A percentile compares a stretch with the other conserved stretches of the same genome.
These are phyloP conservation scores for Aspergillus ochraceus DNA, from an alignment of 2,329 filamentous ascomycete genomes.

Conservation along the genomic window DNA sequence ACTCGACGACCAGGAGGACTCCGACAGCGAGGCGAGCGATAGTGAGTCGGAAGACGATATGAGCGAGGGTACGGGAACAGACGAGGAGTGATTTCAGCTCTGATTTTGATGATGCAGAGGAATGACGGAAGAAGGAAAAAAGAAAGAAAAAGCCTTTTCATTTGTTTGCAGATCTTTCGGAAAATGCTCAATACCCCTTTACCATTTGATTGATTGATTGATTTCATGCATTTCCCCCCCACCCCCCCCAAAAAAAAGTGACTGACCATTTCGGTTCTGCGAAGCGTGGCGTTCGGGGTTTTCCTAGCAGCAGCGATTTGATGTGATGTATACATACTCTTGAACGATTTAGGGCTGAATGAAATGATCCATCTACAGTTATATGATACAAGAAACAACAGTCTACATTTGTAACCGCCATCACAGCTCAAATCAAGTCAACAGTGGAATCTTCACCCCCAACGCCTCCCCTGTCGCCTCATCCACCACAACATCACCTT, in stretches of 20 bases:
- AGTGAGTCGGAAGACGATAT: constrained; percentile 33
- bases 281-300: not conserved
- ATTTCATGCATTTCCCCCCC: not conserved
- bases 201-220: not conserved
- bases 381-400: not conserved
- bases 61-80: constrained; percentile 44
- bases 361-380: not conserved
- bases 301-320: not conserved
- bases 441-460: constrained; percentile 36
- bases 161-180: not conserved
- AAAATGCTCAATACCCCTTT: not conserved
- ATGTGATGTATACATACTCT: not conserved
- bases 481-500: constrained; percentile 30
- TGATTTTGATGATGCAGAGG: too few species aligned
- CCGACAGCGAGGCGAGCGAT: constrained; percentile 37
- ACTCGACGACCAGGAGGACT: constrained; percentile 60
- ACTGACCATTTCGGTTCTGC: not conserved
- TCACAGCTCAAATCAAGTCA: constrained; percentile 10
- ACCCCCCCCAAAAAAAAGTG: not conserved
- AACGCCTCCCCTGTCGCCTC: constrained; percentile 17
- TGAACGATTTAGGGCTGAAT: not conserved
- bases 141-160: constrained; percentile 7
- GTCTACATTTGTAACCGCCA: not conserved
- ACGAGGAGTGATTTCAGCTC: constrained; percentile 38
- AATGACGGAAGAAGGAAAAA: constrained; percentile 4